Percentiles rank a stretch among this genome's conserved stretches.
These are phyloP conservation scores for Cutaneotrichosporon daszewskae DNA, from an alignment of 1,284 basidiomycete genomes.

Conservation along the genomic window DNA sequence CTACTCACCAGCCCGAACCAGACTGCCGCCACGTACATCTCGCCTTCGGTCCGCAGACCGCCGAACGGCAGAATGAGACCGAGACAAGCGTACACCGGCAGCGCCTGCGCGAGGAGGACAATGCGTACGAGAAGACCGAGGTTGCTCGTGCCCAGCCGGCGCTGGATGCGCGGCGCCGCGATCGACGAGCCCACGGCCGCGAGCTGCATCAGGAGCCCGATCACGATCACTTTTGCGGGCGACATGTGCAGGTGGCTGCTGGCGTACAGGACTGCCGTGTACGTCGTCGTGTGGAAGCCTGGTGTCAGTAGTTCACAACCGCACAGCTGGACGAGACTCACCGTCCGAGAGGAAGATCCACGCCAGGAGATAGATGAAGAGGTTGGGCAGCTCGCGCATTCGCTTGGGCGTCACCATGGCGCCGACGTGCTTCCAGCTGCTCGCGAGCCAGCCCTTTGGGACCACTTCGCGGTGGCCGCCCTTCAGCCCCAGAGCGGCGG, in stretches of 20 bases:
- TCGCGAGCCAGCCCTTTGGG: slow-evolving; percentile 17
- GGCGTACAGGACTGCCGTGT: slow-evolving; percentile 44
- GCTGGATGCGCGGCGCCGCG: slow-evolving; percentile 37
- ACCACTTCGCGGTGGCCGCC: slow-evolving; percentile 16
- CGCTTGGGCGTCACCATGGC: slow-evolving; percentile 65
- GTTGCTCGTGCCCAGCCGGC: slow-evolving; percentile 58
- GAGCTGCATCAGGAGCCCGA: slow-evolving; percentile 47
- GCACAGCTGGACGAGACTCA: slow-evolving; percentile 38
- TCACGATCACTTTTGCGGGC: slow-evolving; percentile 48
- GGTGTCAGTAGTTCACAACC: background rate
- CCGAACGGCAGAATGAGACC: slow-evolving; percentile 62
- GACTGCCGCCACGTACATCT: slow-evolving; percentile 76
- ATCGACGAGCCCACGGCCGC: slow-evolving; percentile 44
- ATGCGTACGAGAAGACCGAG: slow-evolving; percentile 61
- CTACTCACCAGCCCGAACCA: slow-evolving; percentile 61
- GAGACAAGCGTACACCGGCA: slow-evolving; percentile 77
- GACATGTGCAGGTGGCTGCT: slow-evolving; percentile 45
- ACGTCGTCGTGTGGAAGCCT: slow-evolving; percentile 46
- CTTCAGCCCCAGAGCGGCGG: slow-evolving; percentile 67
- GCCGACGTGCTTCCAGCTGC: slow-evolving; percentile 36
- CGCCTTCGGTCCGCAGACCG: slow-evolving; percentile 66
- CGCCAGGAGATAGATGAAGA: slow-evolving; percentile 77
- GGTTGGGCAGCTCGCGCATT: slow-evolving; percentile 66
- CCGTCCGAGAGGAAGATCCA: slow-evolving; percentile 90
- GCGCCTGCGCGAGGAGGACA: slow-evolving; percentile 59